Evolutionary conservation across 1,284 basidiomycete species (phyloP), one percentile per base, ranked within the genome.

Genomic region (Veloboletus limbatus): DNA sequence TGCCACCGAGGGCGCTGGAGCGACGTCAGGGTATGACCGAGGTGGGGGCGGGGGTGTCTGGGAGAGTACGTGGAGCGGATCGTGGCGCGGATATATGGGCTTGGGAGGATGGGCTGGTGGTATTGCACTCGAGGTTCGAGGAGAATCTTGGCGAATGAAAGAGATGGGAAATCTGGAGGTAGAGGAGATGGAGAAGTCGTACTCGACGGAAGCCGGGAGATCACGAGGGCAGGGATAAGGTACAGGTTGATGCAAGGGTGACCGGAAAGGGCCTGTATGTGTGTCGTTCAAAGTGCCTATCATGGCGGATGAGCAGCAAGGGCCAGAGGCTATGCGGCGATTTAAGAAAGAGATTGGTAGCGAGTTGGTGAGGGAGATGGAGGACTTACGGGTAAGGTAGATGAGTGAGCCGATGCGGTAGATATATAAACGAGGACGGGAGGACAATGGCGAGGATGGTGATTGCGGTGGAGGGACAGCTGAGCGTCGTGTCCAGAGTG

Each of bases 21-120:
- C 41, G 33, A 60, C 18, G 43, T n/a, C 27, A 8, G 51, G 51
- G 41, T 54, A 60, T 7, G 49, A 38, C 51, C 56, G 53, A 18
- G 54, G 53, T 0, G 60, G 58, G 8, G 56, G 58, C 11, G 62
- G 45, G 27, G 62, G 45, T 0, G 53, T 36, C 48, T 53, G 60
- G n/a, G 63, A 54, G 56, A 67, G 65, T 22, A 64, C 54, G 48
- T 48, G 41, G 31, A 64, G 62, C 8, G 62, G 62, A 65, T 64
- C 62, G 52, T 64, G 57, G 22, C 62, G 62, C 1, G 62, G 62
- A 47, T 63, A 63, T 49, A 63, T 38, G 33, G 52, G 65, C 17
- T 50, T 39, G 3, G 63, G 65, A 17, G 62, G 62, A 18, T 50
- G 44, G 1, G 30, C 25, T 7, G 62, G 65, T 10, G 58, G 59